Evolutionary conservation across 1,284 basidiomycete genomes (phyloP).

Genomic region (Tilletiaria anomala): DNA sequence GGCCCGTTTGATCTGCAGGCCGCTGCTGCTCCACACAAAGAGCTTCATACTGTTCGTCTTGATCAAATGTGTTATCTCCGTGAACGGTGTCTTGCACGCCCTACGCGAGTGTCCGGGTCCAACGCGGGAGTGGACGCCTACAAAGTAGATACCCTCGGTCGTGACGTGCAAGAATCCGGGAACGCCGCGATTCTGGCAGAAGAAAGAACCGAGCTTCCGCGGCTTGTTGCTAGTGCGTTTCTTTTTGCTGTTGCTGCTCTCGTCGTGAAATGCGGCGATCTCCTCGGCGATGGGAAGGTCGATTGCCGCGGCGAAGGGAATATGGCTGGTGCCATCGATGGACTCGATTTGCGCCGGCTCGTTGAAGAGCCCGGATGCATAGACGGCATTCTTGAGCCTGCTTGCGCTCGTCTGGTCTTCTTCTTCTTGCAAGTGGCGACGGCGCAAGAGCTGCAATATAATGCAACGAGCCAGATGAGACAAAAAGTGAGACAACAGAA

Average conservation of each 20-base stretch:
- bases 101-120: conserved; percentile 14
- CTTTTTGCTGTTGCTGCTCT: too few species aligned
- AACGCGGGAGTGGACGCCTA: conserved; percentile 23
- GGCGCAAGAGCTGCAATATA: conserved; percentile 32
- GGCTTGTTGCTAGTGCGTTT: too few species aligned
- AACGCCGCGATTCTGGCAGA: conserved; percentile 35
- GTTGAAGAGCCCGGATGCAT: too few species aligned
- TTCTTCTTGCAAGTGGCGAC: conserved; percentile 22
- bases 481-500: too few species aligned
- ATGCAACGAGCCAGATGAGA: too few species aligned
- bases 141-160: conserved; percentile 27
- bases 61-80: conserved; percentile 25
- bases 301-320: too few species aligned
- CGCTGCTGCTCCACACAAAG: conserved; percentile 26
- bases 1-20: conserved; percentile 26
- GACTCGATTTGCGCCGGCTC: too few species aligned
- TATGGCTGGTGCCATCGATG: too few species aligned
- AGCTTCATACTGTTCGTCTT: conserved; percentile 32
- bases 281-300: too few species aligned
- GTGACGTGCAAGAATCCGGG: conserved; percentile 34
- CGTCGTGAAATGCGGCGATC: too few species aligned
- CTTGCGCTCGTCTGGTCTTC: too few species aligned
- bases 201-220: conserved; percentile 31
- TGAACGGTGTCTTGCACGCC: conserved; percentile 13
- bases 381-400: too few species aligned